phyloP scores from a whole-genome alignment of 2,329 filamentous ascomycete genomes.

The Bipolaris zeicola region DNA sequence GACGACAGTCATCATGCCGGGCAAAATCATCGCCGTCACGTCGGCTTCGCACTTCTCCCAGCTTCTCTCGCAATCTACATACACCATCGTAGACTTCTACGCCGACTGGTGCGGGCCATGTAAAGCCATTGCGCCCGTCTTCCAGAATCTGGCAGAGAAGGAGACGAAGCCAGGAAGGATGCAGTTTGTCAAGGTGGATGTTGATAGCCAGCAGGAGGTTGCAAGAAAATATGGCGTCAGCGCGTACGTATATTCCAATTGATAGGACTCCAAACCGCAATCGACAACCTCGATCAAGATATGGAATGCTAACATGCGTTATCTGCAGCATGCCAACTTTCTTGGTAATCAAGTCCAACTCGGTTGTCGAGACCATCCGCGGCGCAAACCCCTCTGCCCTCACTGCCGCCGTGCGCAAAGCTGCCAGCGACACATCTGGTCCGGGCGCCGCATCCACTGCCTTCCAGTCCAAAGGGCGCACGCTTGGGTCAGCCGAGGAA shows the following conservation, averaged over 20 bases:
- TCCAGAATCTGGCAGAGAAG: constrained; percentile 58
- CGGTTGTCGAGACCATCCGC: constrained; percentile 54
- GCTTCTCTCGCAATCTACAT: constrained; percentile 43
- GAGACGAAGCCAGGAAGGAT: constrained; percentile 55
- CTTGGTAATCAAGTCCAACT: constrained; percentile 53
- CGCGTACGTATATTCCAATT: constrained; percentile 45
- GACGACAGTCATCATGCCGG: constrained; percentile 29
- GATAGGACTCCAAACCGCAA: neutral
- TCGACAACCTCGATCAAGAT: neutral
- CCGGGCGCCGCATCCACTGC: constrained; percentile 41
- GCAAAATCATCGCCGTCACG: constrained; percentile 41
- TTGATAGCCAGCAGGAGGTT: constrained; percentile 58
- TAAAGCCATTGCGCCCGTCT: constrained; percentile 58
- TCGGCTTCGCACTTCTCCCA: constrained; percentile 45
- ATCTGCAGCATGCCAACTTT: constrained; percentile 55
- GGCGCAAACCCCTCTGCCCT: constrained; percentile 57
- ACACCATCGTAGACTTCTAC: constrained; percentile 59
- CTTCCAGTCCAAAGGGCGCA: constrained; percentile 53
- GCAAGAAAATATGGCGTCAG: constrained; percentile 57
- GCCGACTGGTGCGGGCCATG: constrained; percentile 64
- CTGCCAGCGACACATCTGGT: constrained; percentile 47
- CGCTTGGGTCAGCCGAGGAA: constrained; percentile 44
- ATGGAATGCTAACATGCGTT: constrained; percentile 2
- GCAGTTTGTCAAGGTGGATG: constrained; percentile 61
- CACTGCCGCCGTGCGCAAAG: constrained; percentile 54